Conservation (phyloP, 805 yeast species). For the Candida golubevii region DNA sequence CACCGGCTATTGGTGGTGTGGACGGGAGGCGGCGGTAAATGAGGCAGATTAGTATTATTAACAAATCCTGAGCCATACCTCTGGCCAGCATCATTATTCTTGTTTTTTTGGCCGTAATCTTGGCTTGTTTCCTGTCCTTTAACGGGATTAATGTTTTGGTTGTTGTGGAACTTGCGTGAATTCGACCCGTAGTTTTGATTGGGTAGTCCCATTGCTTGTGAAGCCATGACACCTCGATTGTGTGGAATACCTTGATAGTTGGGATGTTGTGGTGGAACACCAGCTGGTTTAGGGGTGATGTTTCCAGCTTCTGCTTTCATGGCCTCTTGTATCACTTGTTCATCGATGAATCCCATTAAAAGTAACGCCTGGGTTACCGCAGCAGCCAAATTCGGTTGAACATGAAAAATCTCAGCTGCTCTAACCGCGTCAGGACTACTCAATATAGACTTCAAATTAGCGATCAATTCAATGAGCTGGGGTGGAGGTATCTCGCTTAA, state of each 20-base stretch:
- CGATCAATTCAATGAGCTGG: conserved; percentile 61
- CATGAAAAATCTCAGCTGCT: conserved; percentile 49
- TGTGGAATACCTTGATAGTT: conserved; percentile 1
- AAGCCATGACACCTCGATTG: background rate
- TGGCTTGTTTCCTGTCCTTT: conserved; percentile 12
- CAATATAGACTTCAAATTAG: conserved; percentile 58
- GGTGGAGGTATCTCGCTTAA: conserved; percentile 66
- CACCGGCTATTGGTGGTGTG: conserved; percentile 28
- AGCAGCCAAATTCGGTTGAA: conserved; percentile 55
- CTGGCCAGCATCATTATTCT: conserved; percentile 1
- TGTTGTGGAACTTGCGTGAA: background rate
- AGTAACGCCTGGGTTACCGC: conserved; percentile 71
- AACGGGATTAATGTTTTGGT: background rate
- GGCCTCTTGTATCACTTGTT: conserved; percentile 61
- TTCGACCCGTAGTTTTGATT: conserved; percentile 7
- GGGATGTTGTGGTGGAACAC: conserved; percentile 6
- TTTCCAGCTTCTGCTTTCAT: conserved; percentile 25
- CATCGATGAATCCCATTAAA: conserved; percentile 72
- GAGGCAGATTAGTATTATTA: background rate
- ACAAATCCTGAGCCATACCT: background rate
- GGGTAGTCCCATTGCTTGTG: background rate
- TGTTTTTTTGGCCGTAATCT: conserved; percentile 1
- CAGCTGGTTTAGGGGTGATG: conserved; percentile 16
- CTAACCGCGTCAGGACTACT: conserved; percentile 47
- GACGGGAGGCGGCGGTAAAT: conserved; percentile 14